Conservation (phyloP, 208 protist species). For the Leishmania tarentolae region DNA sequence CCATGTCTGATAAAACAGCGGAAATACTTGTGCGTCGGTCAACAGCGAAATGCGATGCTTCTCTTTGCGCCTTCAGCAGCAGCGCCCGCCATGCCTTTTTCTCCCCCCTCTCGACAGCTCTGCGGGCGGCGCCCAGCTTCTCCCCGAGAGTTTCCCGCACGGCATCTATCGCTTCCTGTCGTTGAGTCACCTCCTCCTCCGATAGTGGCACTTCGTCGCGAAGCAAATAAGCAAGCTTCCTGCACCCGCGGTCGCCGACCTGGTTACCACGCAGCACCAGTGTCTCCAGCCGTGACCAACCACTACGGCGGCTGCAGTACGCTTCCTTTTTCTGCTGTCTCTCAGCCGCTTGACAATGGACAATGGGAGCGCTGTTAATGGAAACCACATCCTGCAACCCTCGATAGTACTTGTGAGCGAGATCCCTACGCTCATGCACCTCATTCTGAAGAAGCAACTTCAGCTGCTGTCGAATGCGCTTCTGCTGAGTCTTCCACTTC, state of each 20-base stretch:
- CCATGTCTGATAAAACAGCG: conserved; percentile 10
- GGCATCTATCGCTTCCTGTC: conserved; percentile 35
- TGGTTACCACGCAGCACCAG: conserved; percentile 72
- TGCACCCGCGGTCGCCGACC: conserved; percentile 61
- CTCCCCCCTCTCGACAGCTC: conserved; percentile 31
- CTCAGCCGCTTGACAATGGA: conserved; percentile 29
- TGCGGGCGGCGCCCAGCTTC: conserved; percentile 23
- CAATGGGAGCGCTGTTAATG: conserved; percentile 8
- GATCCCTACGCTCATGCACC: background rate
- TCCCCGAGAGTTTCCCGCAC: conserved; percentile 34
- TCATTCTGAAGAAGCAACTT: conserved; percentile 12
- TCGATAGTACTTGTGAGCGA: conserved; percentile 6
- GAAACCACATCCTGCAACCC: conserved; percentile 1
- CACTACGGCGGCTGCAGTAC: conserved; percentile 69
- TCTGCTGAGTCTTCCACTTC: conserved; percentile 8
- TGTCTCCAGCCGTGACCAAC: conserved; percentile 75
- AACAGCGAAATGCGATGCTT: background rate
- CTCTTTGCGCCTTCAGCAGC: conserved; percentile 10
- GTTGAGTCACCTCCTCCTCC: conserved; percentile 66
- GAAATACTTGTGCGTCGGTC: background rate
- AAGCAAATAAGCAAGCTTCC: conserved; percentile 43
- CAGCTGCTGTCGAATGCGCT: conserved; percentile 11
- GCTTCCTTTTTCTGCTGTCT: conserved; percentile 46
- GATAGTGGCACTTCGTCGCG: conserved; percentile 59
- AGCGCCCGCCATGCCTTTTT: conserved; percentile 31